These are phyloP conservation scores for Alliaria petiolata DNA, from an alignment of 345 rosid species.

Conservation along the genomic window DNA sequence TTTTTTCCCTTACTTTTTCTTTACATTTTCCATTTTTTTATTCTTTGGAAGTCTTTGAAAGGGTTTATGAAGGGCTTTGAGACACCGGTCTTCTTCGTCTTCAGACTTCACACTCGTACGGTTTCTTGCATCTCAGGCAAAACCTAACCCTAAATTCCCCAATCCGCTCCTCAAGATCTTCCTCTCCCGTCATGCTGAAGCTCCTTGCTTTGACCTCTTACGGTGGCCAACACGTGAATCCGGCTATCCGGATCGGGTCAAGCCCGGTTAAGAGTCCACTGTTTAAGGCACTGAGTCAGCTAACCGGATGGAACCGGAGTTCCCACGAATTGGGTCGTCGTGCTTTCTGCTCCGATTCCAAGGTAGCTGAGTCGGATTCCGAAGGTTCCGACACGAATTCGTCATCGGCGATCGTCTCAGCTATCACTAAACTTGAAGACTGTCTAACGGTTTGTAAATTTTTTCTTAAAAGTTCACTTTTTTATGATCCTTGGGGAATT, in stretches of 20 bases:
- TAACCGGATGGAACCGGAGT: slow-evolving; percentile 37
- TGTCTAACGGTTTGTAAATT: slow-evolving; percentile 55
- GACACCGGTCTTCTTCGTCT: slow-evolving; percentile 4
- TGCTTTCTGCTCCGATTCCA: slow-evolving; percentile 56
- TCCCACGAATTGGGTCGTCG: slow-evolving; percentile 29
- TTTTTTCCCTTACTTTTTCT: not conserved
- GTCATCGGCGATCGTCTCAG: slow-evolving; percentile 61
- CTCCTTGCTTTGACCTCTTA: slow-evolving; percentile 39
- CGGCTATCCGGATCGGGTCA: slow-evolving; percentile 28
- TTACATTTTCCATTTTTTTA: not conserved
- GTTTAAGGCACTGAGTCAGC: slow-evolving; percentile 38
- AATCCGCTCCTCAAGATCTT: slow-evolving; percentile 4
- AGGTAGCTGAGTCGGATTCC: slow-evolving; percentile 28
- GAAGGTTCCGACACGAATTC: slow-evolving; percentile 44
- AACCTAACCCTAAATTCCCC: not conserved
- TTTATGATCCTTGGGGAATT: not conserved
- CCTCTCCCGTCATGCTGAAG: slow-evolving; percentile 43
- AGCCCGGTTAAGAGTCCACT: slow-evolving; percentile 23
- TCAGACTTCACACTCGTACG: slow-evolving; percentile 8
- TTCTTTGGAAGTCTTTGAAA: not conserved
- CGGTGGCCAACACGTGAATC: slow-evolving; percentile 18
- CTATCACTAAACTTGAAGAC: slow-evolving; percentile 60
- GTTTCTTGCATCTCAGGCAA: slow-evolving; percentile 26
- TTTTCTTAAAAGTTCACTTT: not conserved
- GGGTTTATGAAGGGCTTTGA: slow-evolving; percentile 51